A percentile compares a stretch with the other conserved stretches of the same genome.
Evolutionary conservation across 2,329 filamentous ascomycete genomes (phyloP).

Genomic region (Microdochium bolleyi): DNA sequence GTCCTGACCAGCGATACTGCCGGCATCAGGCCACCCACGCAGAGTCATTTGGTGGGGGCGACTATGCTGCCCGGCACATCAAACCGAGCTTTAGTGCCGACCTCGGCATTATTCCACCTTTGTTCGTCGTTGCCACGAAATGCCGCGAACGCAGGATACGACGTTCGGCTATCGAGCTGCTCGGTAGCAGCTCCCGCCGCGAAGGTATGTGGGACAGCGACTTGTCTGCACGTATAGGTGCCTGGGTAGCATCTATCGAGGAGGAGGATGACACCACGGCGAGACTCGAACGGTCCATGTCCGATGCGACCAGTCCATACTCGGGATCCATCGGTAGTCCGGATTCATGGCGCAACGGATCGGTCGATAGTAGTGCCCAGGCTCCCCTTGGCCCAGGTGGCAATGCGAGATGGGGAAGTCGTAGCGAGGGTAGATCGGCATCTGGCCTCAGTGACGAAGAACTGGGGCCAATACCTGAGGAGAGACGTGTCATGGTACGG

Average conservation of each 20-base stretch:
- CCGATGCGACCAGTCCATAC: conserved; percentile 17
- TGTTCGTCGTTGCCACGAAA: conserved; percentile 60
- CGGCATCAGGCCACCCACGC: conserved; percentile 27
- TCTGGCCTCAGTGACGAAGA: conserved; percentile 10
- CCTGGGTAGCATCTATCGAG: conserved; percentile 47
- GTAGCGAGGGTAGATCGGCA: conserved; percentile 12
- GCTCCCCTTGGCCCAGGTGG: conserved; percentile 31
- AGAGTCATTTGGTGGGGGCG: conserved; percentile 31
- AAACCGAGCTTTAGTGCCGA: conserved; percentile 58
- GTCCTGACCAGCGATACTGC: conserved; percentile 34
- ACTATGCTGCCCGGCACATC: conserved; percentile 40
- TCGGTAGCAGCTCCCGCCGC: conserved; percentile 50
- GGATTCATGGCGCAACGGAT: conserved; percentile 12
- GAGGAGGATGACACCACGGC: conserved; percentile 31
- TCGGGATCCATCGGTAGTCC: conserved; percentile 12
- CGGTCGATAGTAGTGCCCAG: conserved; percentile 24
- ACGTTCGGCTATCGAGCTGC: conserved; percentile 51
- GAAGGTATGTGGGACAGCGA: conserved; percentile 66
- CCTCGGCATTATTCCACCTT: conserved; percentile 54
- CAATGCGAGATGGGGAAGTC: conserved; percentile 31
- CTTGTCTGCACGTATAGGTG: conserved; percentile 44
- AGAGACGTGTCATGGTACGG: conserved; percentile 47
- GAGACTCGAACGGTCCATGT: conserved; percentile 15
- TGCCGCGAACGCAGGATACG: conserved; percentile 51
- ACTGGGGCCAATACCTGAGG: conserved; percentile 34